Evolutionary conservation across 495 filamentous ascomycete species (phyloP).

Genomic region (Viridothelium virens): DNA sequence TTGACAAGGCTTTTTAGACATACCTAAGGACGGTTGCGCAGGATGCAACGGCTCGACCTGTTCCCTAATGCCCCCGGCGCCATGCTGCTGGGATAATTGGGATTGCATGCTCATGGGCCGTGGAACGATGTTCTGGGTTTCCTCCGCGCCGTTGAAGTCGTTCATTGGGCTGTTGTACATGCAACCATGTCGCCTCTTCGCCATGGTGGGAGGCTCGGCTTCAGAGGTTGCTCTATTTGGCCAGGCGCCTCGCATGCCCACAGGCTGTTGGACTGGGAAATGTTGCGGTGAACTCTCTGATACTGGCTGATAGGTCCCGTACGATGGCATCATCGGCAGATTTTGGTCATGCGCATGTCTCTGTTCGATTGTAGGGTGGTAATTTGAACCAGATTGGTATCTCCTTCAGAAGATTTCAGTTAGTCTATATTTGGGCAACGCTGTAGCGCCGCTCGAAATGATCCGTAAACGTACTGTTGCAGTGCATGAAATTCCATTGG

Average conservation of each 20-base stretch:
- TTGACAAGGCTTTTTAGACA: background rate
- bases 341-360: background rate
- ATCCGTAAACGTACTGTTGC: slow-evolving; percentile 27
- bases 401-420: slow-evolving; percentile 21
- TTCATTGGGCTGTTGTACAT: background rate
- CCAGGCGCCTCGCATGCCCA: background rate
- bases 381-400: slow-evolving; percentile 20
- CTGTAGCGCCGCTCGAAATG: slow-evolving; percentile 1
- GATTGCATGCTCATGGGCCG: slow-evolving; percentile 9
- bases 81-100: slow-evolving; percentile 1
- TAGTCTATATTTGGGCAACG: slow-evolving; percentile 16
- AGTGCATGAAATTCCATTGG: slow-evolving; percentile 34
- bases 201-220: background rate
- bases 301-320: slow-evolving; percentile 6
- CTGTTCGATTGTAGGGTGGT: background rate
- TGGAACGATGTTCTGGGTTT: background rate
- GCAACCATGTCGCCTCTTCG: background rate
- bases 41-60: background rate
- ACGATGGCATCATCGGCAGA: background rate
- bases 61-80: background rate
- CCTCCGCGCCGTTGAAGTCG: background rate
- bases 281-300: background rate
- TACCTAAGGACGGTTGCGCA: slow-evolving; percentile 1
- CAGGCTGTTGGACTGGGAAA: background rate
- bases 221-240: background rate